Base-by-base conservation (phyloP, 257 asterid species). In the Scutellaria barbata region DNA sequence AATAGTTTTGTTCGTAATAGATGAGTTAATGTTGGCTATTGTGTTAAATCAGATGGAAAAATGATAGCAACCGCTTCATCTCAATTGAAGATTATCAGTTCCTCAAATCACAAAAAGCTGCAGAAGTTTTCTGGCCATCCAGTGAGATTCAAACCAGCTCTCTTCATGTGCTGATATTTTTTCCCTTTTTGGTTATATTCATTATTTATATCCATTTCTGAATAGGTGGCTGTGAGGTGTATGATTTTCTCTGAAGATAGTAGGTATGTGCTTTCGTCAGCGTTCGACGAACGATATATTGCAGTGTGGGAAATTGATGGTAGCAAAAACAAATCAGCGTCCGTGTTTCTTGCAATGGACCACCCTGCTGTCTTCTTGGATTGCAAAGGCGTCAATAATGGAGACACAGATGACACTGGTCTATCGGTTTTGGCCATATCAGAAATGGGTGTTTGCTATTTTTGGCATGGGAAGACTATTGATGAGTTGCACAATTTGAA, bases 61-160 rank as follows among this genome's bases (percentile, higher is more conserved):
- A 73, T 70, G 81, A 57, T 91, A 79, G 97, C 96, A 59, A 81
- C 96, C 55, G 98, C 96, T 3, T 85, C 91, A 10, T 88, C 88
- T 80, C 93, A 88, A 73, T 51, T 94, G 79, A 94, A 88, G 85
- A 77, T 94, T 66, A 79, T 89, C 83, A 85, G 84, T 77, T 81
- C 79, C 60, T 68, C 81, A 40, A 86, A 82, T 65, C 87, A 82
- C 71, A 88, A 86, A 86, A 94, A 84, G 83, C 71, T 94, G 76
- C 96, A 89, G 75, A 94, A 85, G 72, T 94, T 91, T 81, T 85
- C 97, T 13, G 98, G 98, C 75, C 98, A 94, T 77, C 97, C 98
- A 13, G 98, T 94, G 80, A 86, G 97, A 58, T 75, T 78, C 22
- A 57, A 56, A 78, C 35, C 35, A 56, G 39, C 74, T 74, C 66